Evolutionary conservation across 352 stramenopile genomes (phyloP), one percentile per base, ranked within the genome.

Genomic region (Phytophthora constricta): DNA sequence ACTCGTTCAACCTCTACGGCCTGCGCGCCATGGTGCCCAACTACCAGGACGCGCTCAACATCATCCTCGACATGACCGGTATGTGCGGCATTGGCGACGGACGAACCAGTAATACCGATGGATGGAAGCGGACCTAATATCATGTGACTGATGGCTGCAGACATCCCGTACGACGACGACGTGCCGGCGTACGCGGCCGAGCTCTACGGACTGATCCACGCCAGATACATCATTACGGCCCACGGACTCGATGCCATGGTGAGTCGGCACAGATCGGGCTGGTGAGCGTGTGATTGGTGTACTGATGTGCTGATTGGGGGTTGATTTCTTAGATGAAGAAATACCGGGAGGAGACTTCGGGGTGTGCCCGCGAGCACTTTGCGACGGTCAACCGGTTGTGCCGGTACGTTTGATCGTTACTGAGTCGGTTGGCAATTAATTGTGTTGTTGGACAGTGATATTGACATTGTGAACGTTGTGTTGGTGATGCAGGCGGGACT

Each of bases 1-100:
- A 97, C 82, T 96, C 86, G 65, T 97, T 97, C 79, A 97, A 97
- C 73, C 84, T 97, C 63, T 97, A 97, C 70, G 91, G 91, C 10
- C 76, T 97, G 34, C 86, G 91, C 43, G 87, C 90, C 58, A 87
- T 96, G 65, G 86, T 97, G 60, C 88, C 85, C 64, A 94, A 97
- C 71, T 97, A 93, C 73, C 87, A 93, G 67, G 88, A 96, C 45
- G 92, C 89, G 47, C 80, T 97, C 61, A 97, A 97, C 77, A 97
- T 97, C 54, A 97, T 97, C 63, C 79, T 97, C 33, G 91, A 97
- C 62, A 75, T 96, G 70, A 96, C 87, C 59, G 87, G 86, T 91
- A 58, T 39, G 72, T 33, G 26, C 23, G 23, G 25, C 5, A 10
- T 39, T 28, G 46, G 39, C 42, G 41, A 45, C n/a, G 17, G 61